Evolutionary conservation across 345 rosid species (phyloP), one percentile per base, ranked within the genome.

Genomic region (Brassica carinata): DNA sequence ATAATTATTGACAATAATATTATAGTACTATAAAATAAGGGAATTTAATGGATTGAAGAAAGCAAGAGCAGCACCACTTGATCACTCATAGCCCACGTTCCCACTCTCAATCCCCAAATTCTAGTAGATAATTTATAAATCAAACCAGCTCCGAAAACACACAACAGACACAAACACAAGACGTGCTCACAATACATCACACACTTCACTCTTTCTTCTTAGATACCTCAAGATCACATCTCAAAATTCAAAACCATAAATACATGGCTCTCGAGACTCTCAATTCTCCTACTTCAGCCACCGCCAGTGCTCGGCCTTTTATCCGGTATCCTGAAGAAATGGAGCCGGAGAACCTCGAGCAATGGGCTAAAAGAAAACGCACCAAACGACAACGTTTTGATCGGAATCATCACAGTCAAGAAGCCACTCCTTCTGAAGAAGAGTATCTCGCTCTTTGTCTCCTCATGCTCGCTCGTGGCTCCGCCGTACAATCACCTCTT

Each of bases 381-480:
- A 88, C 99, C 0, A 96, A 89, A 82, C 90, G 97, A 13, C 89
- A 93, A 3, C 96, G 92, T 31, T 63, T 82, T 69, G 79, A 80
- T 61, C 74, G 58, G 26, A 82, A 83, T 0, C 70, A 63, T 30
- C 76, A 55, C 36, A 61, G 15, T 18, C 84, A 67, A 15, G 74
- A 77, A 43, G 72, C 70, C 2, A 58, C 83, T 53, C 83, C 91
- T 8, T 84, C 90, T 0, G 98, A 96, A 74, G 98, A 92, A 58
- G 97, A 96, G 82, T 93, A 90, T 59, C 91, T 93, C 8, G 99
- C 99, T 76, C 91, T 96, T 67, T 96, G 97, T 79, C 96, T 96
- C 64, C 79, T 96, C 86, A 93, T 93, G 98, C 97, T 96, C 62
- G 93, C 97, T 66, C 94, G 94, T 43, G 94, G 97, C 76, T 82